Evolutionary conservation across 2,329 filamentous ascomycete species (phyloP).

Genomic region (Pseudocercospora vitis): DNA sequence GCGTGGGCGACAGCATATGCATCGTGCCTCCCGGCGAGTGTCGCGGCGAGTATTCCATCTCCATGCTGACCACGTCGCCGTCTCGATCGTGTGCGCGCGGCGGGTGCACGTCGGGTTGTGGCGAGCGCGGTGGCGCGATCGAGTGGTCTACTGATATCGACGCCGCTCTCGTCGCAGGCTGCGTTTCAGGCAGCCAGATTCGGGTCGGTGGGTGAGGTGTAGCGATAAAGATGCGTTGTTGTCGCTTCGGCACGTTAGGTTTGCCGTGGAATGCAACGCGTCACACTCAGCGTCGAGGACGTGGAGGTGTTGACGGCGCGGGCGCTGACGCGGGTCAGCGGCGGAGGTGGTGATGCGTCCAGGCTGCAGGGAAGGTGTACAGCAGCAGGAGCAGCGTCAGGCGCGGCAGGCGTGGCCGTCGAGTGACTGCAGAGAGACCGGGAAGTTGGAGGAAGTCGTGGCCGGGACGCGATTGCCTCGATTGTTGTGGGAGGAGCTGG

Average conservation of each 20-base stretch:
- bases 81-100: slow-evolving; percentile 1
- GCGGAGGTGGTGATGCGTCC: not conserved
- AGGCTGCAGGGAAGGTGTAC: not conserved
- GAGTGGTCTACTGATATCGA: slow-evolving; percentile 13
- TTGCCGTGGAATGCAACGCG: slow-evolving; percentile 24
- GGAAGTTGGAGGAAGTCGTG: not conserved
- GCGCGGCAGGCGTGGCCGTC: not conserved
- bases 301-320: not conserved
- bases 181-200: slow-evolving; percentile 18
- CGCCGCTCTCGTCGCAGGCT: slow-evolving; percentile 1
- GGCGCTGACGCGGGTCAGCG: slow-evolving; percentile 6
- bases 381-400: not conserved
- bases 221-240: slow-evolving; percentile 27
- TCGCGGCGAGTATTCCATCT: slow-evolving; percentile 53
- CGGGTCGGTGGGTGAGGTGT: slow-evolving; percentile 11
- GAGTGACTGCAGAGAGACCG: not conserved
- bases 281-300: not conserved
- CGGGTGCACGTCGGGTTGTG: slow-evolving; percentile 2
- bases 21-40: slow-evolving; percentile 68
- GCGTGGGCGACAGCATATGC: slow-evolving; percentile 80
- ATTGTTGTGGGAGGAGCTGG: not conserved
- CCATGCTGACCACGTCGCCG: slow-evolving; percentile 38
- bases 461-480: not conserved
- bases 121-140: slow-evolving; percentile 9
- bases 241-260: slow-evolving; percentile 19